These are phyloP conservation scores for Penicillium sp. DNA, from an alignment of 2,329 filamentous ascomycete genomes.

Conservation along the genomic window DNA sequence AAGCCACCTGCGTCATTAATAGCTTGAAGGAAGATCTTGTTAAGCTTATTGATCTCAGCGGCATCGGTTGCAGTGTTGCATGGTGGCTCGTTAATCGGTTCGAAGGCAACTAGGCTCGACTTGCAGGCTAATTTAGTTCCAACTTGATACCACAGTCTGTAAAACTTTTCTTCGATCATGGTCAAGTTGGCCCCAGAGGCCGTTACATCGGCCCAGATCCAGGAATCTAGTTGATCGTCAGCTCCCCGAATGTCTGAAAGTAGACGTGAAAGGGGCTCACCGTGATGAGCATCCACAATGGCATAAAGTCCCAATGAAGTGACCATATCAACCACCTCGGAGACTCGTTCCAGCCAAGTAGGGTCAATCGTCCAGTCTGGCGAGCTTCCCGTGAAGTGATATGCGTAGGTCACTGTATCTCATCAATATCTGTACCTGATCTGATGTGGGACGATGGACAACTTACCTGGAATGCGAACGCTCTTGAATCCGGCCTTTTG, in stretches of 20 bases:
- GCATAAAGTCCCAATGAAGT: conserved; percentile 56
- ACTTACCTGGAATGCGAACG: conserved; percentile 55
- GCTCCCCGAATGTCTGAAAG: background rate
- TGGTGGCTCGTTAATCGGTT: conserved; percentile 64
- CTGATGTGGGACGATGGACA: background rate
- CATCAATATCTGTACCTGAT: conserved; percentile 7
- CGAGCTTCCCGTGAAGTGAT: conserved; percentile 56
- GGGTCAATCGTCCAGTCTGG: conserved; percentile 60
- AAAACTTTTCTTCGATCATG: conserved; percentile 60
- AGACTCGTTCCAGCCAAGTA: conserved; percentile 61
- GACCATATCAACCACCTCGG: conserved; percentile 61
- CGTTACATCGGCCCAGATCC: conserved; percentile 61
- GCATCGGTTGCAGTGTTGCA: conserved; percentile 57
- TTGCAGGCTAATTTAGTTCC: conserved; percentile 59
- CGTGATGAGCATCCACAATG: conserved; percentile 64
- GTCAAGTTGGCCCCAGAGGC: conserved; percentile 52
- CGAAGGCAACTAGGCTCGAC: conserved; percentile 58
- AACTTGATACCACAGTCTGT: conserved; percentile 62
- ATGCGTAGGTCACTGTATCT: conserved; percentile 57
- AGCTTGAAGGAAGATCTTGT: conserved; percentile 59
- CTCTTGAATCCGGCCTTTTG: conserved; percentile 61
- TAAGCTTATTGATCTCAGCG: conserved; percentile 58
- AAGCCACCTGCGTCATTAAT: conserved; percentile 59
- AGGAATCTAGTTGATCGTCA: conserved; percentile 47
- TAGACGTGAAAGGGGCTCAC: conserved; percentile 10